Conservation (phyloP, 139 green algal species). For the Coccomyxa sp. region DNA sequence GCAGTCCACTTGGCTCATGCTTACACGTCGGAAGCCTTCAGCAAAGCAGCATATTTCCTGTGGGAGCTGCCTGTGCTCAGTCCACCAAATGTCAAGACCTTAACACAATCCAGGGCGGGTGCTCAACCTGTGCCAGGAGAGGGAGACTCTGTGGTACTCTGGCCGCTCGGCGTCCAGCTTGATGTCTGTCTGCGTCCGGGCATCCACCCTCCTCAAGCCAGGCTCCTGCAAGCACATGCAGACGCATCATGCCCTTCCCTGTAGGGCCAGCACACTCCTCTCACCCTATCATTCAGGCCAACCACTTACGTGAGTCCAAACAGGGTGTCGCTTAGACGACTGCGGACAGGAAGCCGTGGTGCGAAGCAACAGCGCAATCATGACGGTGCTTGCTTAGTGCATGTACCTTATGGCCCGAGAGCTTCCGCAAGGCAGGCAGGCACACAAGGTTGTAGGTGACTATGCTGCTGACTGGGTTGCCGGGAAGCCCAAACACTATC, state of each 20-base stretch:
- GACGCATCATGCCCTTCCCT: too few species aligned
- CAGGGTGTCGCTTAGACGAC: not conserved
- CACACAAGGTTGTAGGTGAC: slow-evolving; percentile 93
- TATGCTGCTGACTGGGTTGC: slow-evolving; percentile 85
- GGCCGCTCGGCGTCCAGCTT: slow-evolving; percentile 87
- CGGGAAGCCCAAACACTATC: slow-evolving; percentile 53
- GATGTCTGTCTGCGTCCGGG: slow-evolving; percentile 39
- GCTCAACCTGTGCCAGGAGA: slow-evolving; percentile 58
- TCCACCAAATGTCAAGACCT: too few species aligned
- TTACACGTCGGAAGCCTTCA: too few species aligned
- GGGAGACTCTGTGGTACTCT: slow-evolving; percentile 88
- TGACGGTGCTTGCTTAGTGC: too few species aligned
- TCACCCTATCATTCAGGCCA: not conserved
- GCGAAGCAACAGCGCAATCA: not conserved
- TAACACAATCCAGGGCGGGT: too few species aligned
- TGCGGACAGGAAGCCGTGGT: not conserved
- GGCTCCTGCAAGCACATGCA: slow-evolving; percentile 46
- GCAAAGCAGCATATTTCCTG: too few species aligned
- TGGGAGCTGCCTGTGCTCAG: too few species aligned
- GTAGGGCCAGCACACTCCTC: not conserved
- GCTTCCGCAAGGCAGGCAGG: slow-evolving; percentile 73
- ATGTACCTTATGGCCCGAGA: slow-evolving; percentile 66
- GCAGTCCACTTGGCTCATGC: too few species aligned
- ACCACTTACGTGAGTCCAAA: not conserved
- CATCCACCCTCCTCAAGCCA: slow-evolving; percentile 61